Conservation (phyloP, 108 stramenopile species). For the Cyclotella cryptica region DNA sequence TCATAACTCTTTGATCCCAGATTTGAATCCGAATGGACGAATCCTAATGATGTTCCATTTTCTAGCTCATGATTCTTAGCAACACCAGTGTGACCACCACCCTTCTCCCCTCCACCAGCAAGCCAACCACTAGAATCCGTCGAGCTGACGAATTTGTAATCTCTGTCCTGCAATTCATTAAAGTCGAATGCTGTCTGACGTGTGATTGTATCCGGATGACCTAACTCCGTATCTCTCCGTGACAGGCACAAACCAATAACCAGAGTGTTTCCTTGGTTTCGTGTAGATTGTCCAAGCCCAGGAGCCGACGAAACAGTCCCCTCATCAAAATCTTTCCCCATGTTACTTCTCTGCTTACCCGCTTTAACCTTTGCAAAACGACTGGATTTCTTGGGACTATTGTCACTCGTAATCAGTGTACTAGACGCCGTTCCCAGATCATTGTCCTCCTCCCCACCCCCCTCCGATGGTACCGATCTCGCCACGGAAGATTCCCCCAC, state of each 20-base stretch:
- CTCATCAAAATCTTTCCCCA: slow-evolving; percentile 5
- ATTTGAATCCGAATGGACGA: slow-evolving; percentile 13
- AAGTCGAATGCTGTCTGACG: slow-evolving; percentile 91
- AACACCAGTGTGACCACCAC: slow-evolving; percentile 30
- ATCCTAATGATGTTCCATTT: neutral
- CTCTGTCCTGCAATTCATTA: slow-evolving; percentile 90
- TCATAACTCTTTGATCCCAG: slow-evolving; percentile 26
- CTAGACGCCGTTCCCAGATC: slow-evolving; percentile 4
- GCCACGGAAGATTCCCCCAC: neutral
- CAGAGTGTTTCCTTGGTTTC: slow-evolving; percentile 41
- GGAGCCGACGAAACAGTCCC: slow-evolving; percentile 12
- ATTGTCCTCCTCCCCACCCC: slow-evolving; percentile 5
- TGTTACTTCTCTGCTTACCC: neutral
- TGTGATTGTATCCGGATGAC: slow-evolving; percentile 88
- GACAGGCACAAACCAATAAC: slow-evolving; percentile 83
- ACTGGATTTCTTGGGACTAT: slow-evolving; percentile 21
- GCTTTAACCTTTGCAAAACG: slow-evolving; percentile 27
- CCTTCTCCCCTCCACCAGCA: slow-evolving; percentile 87
- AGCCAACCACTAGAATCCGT: slow-evolving; percentile 85
- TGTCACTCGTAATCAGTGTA: slow-evolving; percentile 18
- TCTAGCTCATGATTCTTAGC: neutral
- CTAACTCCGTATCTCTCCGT: slow-evolving; percentile 62
- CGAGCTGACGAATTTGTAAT: slow-evolving; percentile 89
- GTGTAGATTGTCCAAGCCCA: neutral
- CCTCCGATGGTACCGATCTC: neutral